Evolutionary conservation across 345 rosid genomes (phyloP).

Genomic region (Cardamine chenopodiifolia): DNA sequence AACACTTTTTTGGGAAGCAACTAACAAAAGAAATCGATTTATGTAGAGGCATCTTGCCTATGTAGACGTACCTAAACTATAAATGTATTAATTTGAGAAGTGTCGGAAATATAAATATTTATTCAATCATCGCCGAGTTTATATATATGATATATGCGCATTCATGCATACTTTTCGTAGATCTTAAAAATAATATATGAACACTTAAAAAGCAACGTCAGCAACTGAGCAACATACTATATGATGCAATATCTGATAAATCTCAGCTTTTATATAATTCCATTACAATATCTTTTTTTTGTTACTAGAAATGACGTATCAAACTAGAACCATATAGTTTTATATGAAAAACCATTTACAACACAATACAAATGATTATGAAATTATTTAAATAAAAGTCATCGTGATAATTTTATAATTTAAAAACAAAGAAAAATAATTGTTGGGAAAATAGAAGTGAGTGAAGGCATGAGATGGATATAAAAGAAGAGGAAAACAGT

Average conservation of each 20-base stretch:
- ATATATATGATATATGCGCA: neutral
- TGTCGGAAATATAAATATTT: slow-evolving; percentile 3
- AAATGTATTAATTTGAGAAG: slow-evolving; percentile 24
- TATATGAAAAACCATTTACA: neutral
- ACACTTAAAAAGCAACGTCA: neutral
- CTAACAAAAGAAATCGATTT: neutral
- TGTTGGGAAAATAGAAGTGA: slow-evolving; percentile 28
- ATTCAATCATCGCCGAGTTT: neutral
- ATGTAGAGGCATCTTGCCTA: neutral
- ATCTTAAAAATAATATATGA: neutral
- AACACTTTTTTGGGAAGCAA: neutral
- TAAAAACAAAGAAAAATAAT: neutral
- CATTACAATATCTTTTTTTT: neutral
- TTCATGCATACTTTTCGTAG: neutral
- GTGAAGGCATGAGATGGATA: slow-evolving; percentile 37
- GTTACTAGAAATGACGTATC: neutral
- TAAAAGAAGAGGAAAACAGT: slow-evolving; percentile 37
- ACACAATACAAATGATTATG: neutral
- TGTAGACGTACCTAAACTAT: slow-evolving; percentile 15
- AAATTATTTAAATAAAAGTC: neutral
- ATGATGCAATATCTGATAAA: neutral
- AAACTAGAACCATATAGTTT: neutral
- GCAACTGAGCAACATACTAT: neutral
- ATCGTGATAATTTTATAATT: neutral
- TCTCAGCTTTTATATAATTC: neutral